Evolutionary conservation across 2,329 filamentous ascomycete genomes (phyloP).

Genomic region (Aspergillus arachidicola): DNA sequence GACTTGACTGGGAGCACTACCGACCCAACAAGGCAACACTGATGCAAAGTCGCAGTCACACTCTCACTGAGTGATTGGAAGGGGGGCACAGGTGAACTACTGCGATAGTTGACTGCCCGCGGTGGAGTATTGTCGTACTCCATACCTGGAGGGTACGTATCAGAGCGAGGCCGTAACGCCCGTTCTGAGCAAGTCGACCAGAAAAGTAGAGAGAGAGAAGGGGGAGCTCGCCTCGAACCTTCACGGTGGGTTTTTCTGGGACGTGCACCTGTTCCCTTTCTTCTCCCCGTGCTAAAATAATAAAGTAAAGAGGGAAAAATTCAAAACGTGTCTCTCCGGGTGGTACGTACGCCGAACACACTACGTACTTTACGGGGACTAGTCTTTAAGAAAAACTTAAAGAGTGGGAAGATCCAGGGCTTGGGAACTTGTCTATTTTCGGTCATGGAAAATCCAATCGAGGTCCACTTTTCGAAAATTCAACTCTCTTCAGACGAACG

Average conservation of each 20-base stretch:
- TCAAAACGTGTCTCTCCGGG: conserved; percentile 7
- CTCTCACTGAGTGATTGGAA: conserved; percentile 1
- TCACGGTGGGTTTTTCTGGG: neutral
- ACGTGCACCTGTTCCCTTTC: neutral
- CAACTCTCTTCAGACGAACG: neutral
- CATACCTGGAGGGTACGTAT: neutral
- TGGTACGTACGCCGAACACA: conserved; percentile 5
- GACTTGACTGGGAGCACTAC: conserved; percentile 2
- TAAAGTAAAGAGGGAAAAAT: neutral
- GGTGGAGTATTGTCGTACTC: neutral
- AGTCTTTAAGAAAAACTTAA: neutral
- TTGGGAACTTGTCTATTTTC: conserved; percentile 8
- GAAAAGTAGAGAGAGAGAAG: neutral
- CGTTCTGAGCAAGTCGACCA: neutral
- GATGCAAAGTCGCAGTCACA: conserved; percentile 18
- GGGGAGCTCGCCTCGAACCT: neutral
- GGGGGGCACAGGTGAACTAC: neutral
- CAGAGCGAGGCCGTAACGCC: neutral
- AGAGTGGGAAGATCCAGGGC: neutral
- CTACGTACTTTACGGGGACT: neutral
- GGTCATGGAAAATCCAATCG: neutral
- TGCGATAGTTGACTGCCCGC: neutral
- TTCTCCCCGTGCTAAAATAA: conserved; percentile 1
- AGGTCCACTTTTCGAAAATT: neutral
- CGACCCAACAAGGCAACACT: conserved; percentile 6